Evolutionary conservation across 176 grass and related monocot genomes (phyloP).

Genomic region (Chrysopogon serrulatus): DNA sequence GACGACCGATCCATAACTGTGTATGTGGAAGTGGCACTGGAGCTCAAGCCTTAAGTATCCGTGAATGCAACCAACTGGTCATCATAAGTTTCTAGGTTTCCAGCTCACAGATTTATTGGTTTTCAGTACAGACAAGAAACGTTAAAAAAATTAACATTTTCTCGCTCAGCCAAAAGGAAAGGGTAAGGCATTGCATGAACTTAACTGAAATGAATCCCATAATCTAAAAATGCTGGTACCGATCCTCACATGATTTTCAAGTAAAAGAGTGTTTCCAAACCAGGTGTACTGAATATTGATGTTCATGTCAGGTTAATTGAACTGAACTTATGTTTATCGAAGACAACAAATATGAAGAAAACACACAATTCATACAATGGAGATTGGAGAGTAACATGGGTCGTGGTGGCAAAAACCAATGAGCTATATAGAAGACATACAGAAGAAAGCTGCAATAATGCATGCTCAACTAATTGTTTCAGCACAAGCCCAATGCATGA

Average conservation of each 20-base stretch:
- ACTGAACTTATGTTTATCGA: not conserved
- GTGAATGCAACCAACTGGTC: not conserved
- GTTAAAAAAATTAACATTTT: not conserved
- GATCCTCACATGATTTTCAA: not conserved
- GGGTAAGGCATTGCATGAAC: not conserved
- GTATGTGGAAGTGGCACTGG: not conserved
- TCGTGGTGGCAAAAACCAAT: not conserved
- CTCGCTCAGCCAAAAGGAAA: not conserved
- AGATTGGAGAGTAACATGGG: not conserved
- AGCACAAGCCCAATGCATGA: conserved; percentile 14
- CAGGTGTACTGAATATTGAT: not conserved
- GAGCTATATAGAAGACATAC: not conserved
- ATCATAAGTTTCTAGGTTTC: not conserved
- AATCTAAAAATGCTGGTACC: not conserved
- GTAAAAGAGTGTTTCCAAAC: not conserved
- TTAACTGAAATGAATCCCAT: not conserved
- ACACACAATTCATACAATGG: not conserved
- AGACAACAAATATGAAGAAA: not conserved
- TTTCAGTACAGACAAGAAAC: not conserved
- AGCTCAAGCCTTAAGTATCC: not conserved
- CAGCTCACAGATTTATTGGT: not conserved
- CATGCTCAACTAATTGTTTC: not conserved
- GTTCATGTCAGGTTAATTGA: not conserved
- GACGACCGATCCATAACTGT: not conserved
- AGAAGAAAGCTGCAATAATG: conserved; percentile 23